Evolutionary conservation across 1,139 yeast genomes (phyloP).

Genomic region (Debaryomyces fabryi): DNA sequence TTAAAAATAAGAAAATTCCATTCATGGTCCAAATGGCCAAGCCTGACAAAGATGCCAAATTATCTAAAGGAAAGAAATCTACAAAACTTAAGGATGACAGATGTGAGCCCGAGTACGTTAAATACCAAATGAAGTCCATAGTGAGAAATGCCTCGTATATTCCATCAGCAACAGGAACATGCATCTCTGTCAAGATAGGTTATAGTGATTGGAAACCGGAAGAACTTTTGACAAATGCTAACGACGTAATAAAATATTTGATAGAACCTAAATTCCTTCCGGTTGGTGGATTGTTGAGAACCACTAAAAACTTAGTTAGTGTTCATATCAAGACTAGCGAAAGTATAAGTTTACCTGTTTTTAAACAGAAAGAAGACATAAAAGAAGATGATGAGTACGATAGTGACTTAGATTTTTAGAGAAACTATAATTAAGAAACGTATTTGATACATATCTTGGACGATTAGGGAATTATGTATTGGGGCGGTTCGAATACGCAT

Average conservation of each 20-base stretch:
- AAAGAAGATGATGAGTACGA: constrained; percentile 25
- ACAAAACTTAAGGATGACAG: constrained; percentile 52
- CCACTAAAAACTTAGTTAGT: constrained; percentile 46
- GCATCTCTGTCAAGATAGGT: constrained; percentile 57
- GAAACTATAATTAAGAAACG: not conserved
- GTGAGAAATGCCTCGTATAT: constrained; percentile 61
- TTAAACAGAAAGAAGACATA: constrained; percentile 19
- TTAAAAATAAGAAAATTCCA: constrained; percentile 64
- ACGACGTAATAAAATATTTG: constrained; percentile 55
- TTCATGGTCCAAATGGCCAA: constrained; percentile 66
- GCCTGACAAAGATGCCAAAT: constrained; percentile 45
- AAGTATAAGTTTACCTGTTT: constrained; percentile 58
- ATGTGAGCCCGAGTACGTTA: constrained; percentile 63
- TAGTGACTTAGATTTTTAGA: constrained; percentile 34
- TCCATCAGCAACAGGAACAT: constrained; percentile 60
- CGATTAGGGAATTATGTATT: not conserved
- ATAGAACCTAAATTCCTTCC: constrained; percentile 51
- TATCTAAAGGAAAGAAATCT: constrained; percentile 36
- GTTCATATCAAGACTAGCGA: constrained; percentile 64
- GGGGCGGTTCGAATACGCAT: not conserved
- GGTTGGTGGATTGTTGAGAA: constrained; percentile 58
- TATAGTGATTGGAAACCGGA: constrained; percentile 45
- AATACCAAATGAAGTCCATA: constrained; percentile 62
- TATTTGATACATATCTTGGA: not conserved
- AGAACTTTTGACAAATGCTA: constrained; percentile 55